Percentiles rank a stretch among this genome's conserved stretches.
Conservation (phyloP, 441 rosid species). For the Syzygium syzygioides region DNA sequence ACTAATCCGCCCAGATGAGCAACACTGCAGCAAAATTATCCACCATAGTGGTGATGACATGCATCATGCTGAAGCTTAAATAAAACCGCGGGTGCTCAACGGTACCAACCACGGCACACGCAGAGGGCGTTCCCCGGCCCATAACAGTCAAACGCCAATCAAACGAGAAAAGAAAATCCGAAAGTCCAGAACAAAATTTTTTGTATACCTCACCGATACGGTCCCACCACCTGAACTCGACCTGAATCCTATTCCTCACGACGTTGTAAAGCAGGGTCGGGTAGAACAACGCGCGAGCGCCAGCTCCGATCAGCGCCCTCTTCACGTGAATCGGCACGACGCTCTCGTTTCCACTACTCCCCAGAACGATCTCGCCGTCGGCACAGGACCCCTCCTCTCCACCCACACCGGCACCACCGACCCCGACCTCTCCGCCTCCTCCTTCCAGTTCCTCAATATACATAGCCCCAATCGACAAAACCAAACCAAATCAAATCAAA, state of each 20-base stretch:
- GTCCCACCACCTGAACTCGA: constrained; percentile 83
- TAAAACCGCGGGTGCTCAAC: background rate
- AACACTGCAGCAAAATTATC: background rate
- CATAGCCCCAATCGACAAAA: constrained; percentile 24
- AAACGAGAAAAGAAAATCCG: background rate
- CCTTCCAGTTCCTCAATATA: constrained; percentile 42
- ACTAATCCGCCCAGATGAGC: background rate
- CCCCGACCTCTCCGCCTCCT: background rate
- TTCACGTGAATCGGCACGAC: constrained; percentile 21
- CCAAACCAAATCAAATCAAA: background rate
- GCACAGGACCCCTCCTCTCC: background rate
- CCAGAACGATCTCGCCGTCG: constrained; percentile 16
- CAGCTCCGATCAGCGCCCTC: constrained; percentile 58
- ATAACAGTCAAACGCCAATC: background rate
- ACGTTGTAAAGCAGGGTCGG: constrained; percentile 68
- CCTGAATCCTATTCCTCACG: constrained; percentile 62
- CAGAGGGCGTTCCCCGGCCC: no score
- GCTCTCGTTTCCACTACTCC: constrained; percentile 2
- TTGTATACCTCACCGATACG: constrained; percentile 50
- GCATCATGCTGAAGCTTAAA: background rate
- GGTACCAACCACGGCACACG: background rate
- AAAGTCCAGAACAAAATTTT: background rate
- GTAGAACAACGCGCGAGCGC: constrained; percentile 74
- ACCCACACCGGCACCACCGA: constrained; percentile 15
- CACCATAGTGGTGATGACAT: background rate